Base-by-base conservation (phyloP, 2,329 filamentous ascomycete genomes). In the Clonostachys solani region DNA sequence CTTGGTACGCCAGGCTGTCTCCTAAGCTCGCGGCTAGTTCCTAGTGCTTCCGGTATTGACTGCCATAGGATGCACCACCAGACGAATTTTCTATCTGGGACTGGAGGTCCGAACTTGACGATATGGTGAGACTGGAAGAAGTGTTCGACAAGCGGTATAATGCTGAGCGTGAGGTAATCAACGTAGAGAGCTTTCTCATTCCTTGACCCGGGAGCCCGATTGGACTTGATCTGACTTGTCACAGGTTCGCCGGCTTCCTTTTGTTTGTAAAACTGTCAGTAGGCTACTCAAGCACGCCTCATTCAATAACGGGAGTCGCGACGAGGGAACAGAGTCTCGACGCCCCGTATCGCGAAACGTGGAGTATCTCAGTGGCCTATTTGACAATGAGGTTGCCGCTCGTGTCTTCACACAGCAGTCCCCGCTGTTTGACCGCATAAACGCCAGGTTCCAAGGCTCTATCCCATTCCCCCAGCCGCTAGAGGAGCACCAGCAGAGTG, bases 331-430 rank as follows among this genome's bases (percentile, higher is more conserved):
- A 29, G 23, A 29, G 23, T 29, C 23, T 29, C 23, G 10, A 5
- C 23, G 23, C 51, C 57, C 67, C 18, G 47, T 60, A 15, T 83
- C 80, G 4, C 73, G 69, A 52, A 76, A 78, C 52, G 61, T 71
- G 36, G 46, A 66, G 16, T 52, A 79, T 36, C 64, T 83, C 8
- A 52, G 60, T 8, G n/a, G 64, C 9, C 59, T 77, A 48, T 75
- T 80, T 54, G 52, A 61, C n/a, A 60, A 70, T 4, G 63, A 70
- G 8, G 61, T 68, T 18, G 85, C 82, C 51, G 69, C 77, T 43
- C 71, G 80, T 47, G 72, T 76, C 23, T 83, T 89, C 57, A 67
- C 91, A 33, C 79, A 77, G 52, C 74, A 77, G 12, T 90, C 86
- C 2, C 80, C 74, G 17, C 70, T 89, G 3, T 88, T 80, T 59